A percentile compares a stretch with the other conserved stretches of the same genome.
Conservation (phyloP, 768 basidiomycete species). For the Myochromella boudieri region DNA sequence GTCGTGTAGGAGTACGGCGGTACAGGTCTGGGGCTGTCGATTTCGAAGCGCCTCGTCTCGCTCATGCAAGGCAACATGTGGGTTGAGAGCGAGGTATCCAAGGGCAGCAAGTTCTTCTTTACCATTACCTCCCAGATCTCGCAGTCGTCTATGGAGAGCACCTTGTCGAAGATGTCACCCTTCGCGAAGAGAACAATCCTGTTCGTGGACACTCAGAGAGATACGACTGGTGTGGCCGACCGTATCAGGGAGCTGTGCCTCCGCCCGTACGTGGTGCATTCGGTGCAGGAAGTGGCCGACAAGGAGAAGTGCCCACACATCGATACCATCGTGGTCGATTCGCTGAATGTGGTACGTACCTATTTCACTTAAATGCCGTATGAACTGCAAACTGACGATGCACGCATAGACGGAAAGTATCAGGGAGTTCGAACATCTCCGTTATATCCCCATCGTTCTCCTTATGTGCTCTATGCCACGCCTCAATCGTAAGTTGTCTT, state of each 20-base stretch:
- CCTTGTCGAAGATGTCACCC: slow-evolving; percentile 77
- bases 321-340: slow-evolving; percentile 95
- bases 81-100: slow-evolving; percentile 93
- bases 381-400: slow-evolving; percentile 4
- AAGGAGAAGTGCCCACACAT: slow-evolving; percentile 84
- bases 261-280: slow-evolving; percentile 71
- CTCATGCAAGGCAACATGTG: slow-evolving; percentile 99
- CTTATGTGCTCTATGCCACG: slow-evolving; percentile 77
- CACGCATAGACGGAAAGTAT: slow-evolving; percentile 75
- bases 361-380: not conserved
- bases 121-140: slow-evolving; percentile 88
- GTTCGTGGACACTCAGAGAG: slow-evolving; percentile 84
- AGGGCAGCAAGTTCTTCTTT: slow-evolving; percentile 96
- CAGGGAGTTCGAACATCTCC: slow-evolving; percentile 89
- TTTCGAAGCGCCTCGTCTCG: slow-evolving; percentile 94
- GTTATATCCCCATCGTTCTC: slow-evolving; percentile 95
- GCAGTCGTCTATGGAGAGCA: slow-evolving; percentile 69
- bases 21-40: slow-evolving; percentile 93
- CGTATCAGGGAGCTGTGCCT: slow-evolving; percentile 80
- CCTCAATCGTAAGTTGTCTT: slow-evolving; percentile 60
- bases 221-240: slow-evolving; percentile 72
- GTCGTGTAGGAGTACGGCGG: slow-evolving; percentile 86
- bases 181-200: slow-evolving; percentile 88
- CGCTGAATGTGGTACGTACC: slow-evolving; percentile 69
- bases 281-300: slow-evolving; percentile 78